Conservation (phyloP, 164 flowering plant genomes). For the grape (Vitis vinifera) region DNA sequence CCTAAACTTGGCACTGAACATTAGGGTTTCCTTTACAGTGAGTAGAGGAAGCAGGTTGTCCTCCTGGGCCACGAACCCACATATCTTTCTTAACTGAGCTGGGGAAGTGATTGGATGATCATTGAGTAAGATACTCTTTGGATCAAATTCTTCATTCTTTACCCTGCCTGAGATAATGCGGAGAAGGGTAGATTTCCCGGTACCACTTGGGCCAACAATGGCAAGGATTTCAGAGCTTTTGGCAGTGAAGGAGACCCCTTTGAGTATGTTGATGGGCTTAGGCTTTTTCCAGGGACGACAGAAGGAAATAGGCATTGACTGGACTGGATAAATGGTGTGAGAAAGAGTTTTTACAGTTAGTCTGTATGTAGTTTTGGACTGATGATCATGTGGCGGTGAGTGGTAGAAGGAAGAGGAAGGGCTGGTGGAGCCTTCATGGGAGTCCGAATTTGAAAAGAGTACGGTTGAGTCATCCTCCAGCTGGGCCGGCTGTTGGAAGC, state of each 20-base stretch:
- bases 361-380: slow-evolving; percentile 21
- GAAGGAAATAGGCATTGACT: slow-evolving; percentile 15
- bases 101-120: slow-evolving; percentile 39
- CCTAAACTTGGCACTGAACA: slow-evolving; percentile 77
- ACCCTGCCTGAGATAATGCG: slow-evolving; percentile 72
- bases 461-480: slow-evolving; percentile 51
- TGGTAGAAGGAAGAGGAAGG: slow-evolving; percentile 55
- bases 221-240: slow-evolving; percentile 68
- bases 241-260: slow-evolving; percentile 70
- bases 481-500: slow-evolving; percentile 30
- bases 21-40: slow-evolving; percentile 85
- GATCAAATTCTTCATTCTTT: slow-evolving; percentile 40
- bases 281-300: slow-evolving; percentile 20
- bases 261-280: slow-evolving; percentile 51
- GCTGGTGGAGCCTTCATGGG: slow-evolving; percentile 52
- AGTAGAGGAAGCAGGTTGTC: slow-evolving; percentile 79
- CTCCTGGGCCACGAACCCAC: slow-evolving; percentile 90
- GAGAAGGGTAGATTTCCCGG: slow-evolving; percentile 84
- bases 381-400: slow-evolving; percentile 32
- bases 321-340: slow-evolving; percentile 38
- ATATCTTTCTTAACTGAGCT: slow-evolving; percentile 53
- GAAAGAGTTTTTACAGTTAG: slow-evolving; percentile 59
- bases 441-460: slow-evolving; percentile 62
- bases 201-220: slow-evolving; percentile 90
- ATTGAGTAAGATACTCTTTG: slow-evolving; percentile 48